Evolutionary conservation across 2,329 filamentous ascomycete species (phyloP).

Genomic region (Penicillium psychrosexuale): DNA sequence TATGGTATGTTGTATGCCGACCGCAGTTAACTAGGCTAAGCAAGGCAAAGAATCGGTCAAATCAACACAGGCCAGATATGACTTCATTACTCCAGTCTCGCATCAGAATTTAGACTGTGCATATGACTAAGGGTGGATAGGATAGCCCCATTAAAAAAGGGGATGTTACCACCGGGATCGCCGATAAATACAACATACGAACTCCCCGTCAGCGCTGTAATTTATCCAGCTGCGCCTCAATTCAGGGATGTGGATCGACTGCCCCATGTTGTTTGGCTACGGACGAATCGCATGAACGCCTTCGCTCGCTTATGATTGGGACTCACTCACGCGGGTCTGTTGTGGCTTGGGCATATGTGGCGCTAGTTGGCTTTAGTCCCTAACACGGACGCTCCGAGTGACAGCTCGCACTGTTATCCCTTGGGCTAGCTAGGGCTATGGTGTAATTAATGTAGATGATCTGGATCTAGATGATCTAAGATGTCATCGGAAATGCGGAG

Average conservation of each 20-base stretch:
- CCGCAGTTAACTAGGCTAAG: conserved; percentile 3
- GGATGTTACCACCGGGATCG: conserved; percentile 17
- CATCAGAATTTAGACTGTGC: conserved; percentile 6
- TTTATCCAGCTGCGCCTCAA: conserved; percentile 12
- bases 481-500: not conserved
- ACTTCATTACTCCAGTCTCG: conserved; percentile 5
- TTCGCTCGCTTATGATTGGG: not conserved
- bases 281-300: not conserved
- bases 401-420: conserved; percentile 1
- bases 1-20: not conserved
- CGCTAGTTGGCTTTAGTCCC: conserved; percentile 1
- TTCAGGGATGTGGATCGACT: not conserved
- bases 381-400: conserved; percentile 5
- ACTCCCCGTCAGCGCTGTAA: conserved; percentile 18
- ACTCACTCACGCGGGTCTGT: not conserved
- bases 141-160: not conserved
- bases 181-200: conserved; percentile 19
- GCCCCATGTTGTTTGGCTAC: not conserved
- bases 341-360: conserved; percentile 7
- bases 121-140: not conserved
- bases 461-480: not conserved
- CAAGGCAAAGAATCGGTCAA: conserved; percentile 4
- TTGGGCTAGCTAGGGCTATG: conserved; percentile 6
- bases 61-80: not conserved
- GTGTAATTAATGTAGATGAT: not conserved